Base-by-base conservation (phyloP, 2,329 filamentous ascomycete genomes). In the Beauveria bassiana region DNA sequence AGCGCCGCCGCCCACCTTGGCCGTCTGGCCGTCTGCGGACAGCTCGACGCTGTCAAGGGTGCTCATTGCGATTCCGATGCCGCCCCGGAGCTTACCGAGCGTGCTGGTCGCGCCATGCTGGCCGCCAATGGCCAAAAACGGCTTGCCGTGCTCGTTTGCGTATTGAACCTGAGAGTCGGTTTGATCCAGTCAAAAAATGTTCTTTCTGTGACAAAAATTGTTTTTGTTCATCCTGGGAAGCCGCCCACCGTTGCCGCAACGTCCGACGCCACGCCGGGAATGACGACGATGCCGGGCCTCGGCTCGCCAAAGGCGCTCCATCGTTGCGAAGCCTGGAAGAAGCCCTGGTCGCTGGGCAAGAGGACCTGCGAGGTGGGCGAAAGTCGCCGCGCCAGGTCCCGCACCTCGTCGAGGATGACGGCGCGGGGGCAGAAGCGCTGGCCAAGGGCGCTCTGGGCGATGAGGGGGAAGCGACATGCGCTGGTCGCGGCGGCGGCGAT, bases 71-170 rank as follows among this genome's bases (percentile, higher is more conserved):
- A 85, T 83, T 64, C 78, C 75, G 18, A 84, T 78, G 4, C 81
- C 82, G 57, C 74, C 69, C 4, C 78, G 66, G 74, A 84, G 79
- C 45, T 70, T 73, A 0, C 77, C 79, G 2, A 84, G 65, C 0
- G 79, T 81, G 46, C 74, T 79, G 51, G 81, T 73, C 3, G 78
- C 72, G 3, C 81, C 83, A 62, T 86, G 83, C 2, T 73, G 76
- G 16, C 80, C 79, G 66, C 80, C 82, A 67, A 74, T 78, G 0
- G 81, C 77, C 2, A 86, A 75, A 64, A 85, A 83, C 0, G 81
- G 79, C 2, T 82, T 61, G 1, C 73, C 66, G 51, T 75, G 69
- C 43, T 72, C 66, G 64, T 79, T 80, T 47, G 82, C 81, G 62
- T 73, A 83, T 55, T 70, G 71, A 31, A 73, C 67, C 71, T 71